Percentiles rank a stretch among this genome's conserved stretches.
These are phyloP conservation scores for Theobroma grandiflorum DNA, from an alignment of 441 rosid genomes.

Conservation along the genomic window DNA sequence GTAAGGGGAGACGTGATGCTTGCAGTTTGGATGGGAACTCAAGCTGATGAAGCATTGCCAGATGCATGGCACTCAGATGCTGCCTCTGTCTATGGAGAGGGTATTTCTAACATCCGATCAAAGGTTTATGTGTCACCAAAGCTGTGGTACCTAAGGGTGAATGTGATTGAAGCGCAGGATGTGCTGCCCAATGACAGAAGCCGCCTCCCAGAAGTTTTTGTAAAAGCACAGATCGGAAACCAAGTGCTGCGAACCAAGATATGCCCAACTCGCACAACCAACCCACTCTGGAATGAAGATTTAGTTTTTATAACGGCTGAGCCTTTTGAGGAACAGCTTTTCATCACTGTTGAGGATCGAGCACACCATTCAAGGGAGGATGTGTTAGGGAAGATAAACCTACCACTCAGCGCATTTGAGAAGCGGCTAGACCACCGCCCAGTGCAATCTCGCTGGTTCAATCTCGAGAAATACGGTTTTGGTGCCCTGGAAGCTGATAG, in stretches of 20 bases:
- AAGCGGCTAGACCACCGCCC: slow-evolving; percentile 86
- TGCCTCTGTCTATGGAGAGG: slow-evolving; percentile 74
- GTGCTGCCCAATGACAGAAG: slow-evolving; percentile 65
- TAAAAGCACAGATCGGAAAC: slow-evolving; percentile 78
- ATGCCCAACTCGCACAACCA: slow-evolving; percentile 54
- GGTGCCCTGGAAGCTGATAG: slow-evolving; percentile 76
- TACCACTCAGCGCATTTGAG: slow-evolving; percentile 63
- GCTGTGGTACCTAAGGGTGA: slow-evolving; percentile 86
- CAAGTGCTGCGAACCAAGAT: slow-evolving; percentile 70
- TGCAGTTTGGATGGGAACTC: slow-evolving; percentile 81
- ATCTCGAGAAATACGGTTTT: slow-evolving; percentile 78
- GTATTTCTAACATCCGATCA: slow-evolving; percentile 65
- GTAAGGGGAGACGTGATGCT: slow-evolving; percentile 70
- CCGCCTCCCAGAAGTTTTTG: slow-evolving; percentile 76
- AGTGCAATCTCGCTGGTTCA: slow-evolving; percentile 85
- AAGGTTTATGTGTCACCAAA: slow-evolving; percentile 93
- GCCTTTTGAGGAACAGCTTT: slow-evolving; percentile 84
- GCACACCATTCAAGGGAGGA: slow-evolving; percentile 71
- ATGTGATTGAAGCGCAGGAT: slow-evolving; percentile 91
- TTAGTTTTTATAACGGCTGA: slow-evolving; percentile 86
- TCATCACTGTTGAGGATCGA: slow-evolving; percentile 72
- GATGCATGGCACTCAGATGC: slow-evolving; percentile 79
- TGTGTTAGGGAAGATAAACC: slow-evolving; percentile 64
- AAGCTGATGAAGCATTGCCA: slow-evolving; percentile 75
- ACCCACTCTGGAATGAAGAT: slow-evolving; percentile 85